Evolutionary conservation across 2,329 filamentous ascomycete species (phyloP).

Genomic region (Aspergillus unguis): DNA sequence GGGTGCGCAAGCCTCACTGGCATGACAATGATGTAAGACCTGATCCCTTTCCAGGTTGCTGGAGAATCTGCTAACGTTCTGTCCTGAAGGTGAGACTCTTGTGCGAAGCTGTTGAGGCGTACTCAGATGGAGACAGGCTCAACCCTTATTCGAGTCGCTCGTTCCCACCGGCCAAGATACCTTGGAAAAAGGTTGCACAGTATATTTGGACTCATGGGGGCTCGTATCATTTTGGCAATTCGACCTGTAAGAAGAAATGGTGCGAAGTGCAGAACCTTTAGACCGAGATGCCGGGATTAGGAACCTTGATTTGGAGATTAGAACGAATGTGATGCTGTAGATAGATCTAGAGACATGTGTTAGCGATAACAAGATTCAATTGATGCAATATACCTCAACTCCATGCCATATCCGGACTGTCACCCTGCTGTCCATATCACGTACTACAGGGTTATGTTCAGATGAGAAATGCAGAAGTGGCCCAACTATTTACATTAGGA

Average conservation of each 20-base stretch:
- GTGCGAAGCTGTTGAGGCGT: constrained; percentile 36
- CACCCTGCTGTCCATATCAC: too few species aligned
- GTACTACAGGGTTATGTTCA: too few species aligned
- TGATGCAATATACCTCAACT: background rate
- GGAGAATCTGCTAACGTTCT: background rate
- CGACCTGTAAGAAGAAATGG: constrained; percentile 63
- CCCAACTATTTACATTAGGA: background rate
- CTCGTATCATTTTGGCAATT: constrained; percentile 58
- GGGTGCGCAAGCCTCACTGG: constrained; percentile 47
- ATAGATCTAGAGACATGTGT: background rate
- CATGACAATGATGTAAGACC: constrained; percentile 41
- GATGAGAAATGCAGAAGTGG: too few species aligned
- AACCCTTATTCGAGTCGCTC: constrained; percentile 4
- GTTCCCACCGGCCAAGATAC: constrained; percentile 43
- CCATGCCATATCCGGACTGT: too few species aligned
- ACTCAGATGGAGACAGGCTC: constrained; percentile 15
- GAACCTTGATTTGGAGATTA: background rate
- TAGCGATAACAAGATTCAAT: constrained; percentile 2
- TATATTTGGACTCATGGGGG: constrained; percentile 53
- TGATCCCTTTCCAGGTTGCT: background rate
- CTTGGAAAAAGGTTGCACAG: constrained; percentile 58
- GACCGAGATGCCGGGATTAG: background rate
- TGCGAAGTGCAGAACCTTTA: constrained; percentile 40
- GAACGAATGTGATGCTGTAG: background rate
- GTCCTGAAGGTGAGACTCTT: constrained; percentile 38